phyloP scores from a whole-genome alignment of 1,284 basidiomycete species.

The Cerrena zonata region DNA sequence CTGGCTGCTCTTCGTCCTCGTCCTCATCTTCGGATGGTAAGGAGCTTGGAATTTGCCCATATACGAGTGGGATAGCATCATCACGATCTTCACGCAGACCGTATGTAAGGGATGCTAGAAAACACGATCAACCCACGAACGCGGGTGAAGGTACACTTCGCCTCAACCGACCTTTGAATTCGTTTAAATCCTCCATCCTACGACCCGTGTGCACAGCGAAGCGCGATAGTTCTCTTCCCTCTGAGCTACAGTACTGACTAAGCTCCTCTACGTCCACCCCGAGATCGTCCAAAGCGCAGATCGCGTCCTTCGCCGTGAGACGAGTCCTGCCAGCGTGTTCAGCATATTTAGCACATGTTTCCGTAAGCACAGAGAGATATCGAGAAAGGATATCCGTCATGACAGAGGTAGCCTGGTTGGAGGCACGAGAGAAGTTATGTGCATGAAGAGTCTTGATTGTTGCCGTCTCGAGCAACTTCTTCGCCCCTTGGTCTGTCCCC shows the following conservation, averaged over 20 bases:
- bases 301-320: conserved; percentile 51
- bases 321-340: conserved; percentile 60
- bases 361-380: conserved; percentile 58
- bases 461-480: conserved; percentile 55
- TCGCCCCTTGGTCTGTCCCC: conserved; percentile 26
- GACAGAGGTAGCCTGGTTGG: conserved; percentile 58
- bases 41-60: conserved; percentile 35
- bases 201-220: conserved; percentile 57
- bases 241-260: conserved; percentile 52
- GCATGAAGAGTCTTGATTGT: conserved; percentile 67
- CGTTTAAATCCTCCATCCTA: conserved; percentile 63
- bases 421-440: conserved; percentile 67
- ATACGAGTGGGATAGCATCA: conserved; percentile 51
- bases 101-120: conserved; percentile 52
- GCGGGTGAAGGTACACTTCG: not conserved
- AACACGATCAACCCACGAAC: conserved; percentile 11
- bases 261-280: conserved; percentile 67
- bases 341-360: conserved; percentile 63
- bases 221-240: conserved; percentile 60
- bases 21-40: conserved; percentile 25
- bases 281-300: conserved; percentile 64
- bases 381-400: conserved; percentile 68
- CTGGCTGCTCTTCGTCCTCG: conserved; percentile 14
- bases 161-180: conserved; percentile 57
- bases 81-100: conserved; percentile 51